Percentiles rank a stretch among this genome's conserved stretches.
Evolutionary conservation across 2,329 filamentous ascomycete genomes (phyloP).

Genomic region (Aspergillus candidus): DNA sequence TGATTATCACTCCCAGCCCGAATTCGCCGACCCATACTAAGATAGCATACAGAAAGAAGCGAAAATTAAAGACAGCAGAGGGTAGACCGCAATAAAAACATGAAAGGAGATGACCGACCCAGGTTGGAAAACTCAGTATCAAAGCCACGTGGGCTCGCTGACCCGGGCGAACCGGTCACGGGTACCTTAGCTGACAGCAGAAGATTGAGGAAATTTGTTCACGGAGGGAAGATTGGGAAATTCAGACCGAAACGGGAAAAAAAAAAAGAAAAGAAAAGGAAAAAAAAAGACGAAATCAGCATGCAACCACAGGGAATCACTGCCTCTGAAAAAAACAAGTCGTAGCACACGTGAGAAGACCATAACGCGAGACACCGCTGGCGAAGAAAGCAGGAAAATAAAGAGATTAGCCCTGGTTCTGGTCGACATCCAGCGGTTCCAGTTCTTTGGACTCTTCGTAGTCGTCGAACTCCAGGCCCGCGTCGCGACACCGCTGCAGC

Average conservation of each 20-base stretch:
- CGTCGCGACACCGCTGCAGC: conserved; percentile 43
- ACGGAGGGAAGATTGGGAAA: conserved; percentile 2
- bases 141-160: too few relatives aligned
- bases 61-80: conserved; percentile 15
- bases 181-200: too few relatives aligned
- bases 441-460: conserved; percentile 41
- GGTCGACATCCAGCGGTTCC: conserved; percentile 32
- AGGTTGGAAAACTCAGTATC: too few relatives aligned
- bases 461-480: conserved; percentile 45
- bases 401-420: conserved; percentile 17
- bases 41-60: conserved; percentile 21
- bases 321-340: conserved; percentile 19
- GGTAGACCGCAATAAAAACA: background rate
- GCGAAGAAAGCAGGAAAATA: background rate
- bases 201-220: too few relatives aligned
- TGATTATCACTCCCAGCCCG: conserved; percentile 23
- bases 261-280: conserved; percentile 13
- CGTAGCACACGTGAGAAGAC: conserved; percentile 22
- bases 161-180: too few relatives aligned
- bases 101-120: too few relatives aligned
- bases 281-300: conserved; percentile 5
- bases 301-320: conserved; percentile 12
- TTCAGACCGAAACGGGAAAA: conserved; percentile 13
- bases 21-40: conserved; percentile 26
- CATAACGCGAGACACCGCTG: conserved; percentile 4